These are phyloP conservation scores for Auricularia sp. DNA, from an alignment of 768 basidiomycete species.

Conservation along the genomic window DNA sequence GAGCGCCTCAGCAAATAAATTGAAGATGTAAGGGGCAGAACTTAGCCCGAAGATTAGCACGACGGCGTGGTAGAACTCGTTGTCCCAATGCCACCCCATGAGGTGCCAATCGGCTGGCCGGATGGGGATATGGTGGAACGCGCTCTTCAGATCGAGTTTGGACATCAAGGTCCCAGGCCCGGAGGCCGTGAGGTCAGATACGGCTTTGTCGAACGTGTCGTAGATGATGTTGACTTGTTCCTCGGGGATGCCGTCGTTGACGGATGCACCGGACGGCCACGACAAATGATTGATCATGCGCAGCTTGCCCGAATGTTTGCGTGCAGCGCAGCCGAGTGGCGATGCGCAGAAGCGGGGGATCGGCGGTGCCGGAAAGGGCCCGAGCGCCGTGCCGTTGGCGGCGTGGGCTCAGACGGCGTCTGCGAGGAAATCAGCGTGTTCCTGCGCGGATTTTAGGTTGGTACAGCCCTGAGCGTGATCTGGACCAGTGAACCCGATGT, in stretches of 20 bases:
- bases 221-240: conserved; percentile 21
- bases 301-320: neutral
- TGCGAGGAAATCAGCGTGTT: neutral
- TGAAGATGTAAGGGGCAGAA: conserved; percentile 31
- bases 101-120: conserved; percentile 22
- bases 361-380: neutral
- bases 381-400: neutral
- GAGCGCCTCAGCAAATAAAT: conserved; percentile 30
- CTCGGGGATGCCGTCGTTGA: conserved; percentile 12
- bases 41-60: conserved; percentile 26
- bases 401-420: neutral
- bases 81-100: conserved; percentile 24
- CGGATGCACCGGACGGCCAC: neutral
- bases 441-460: neutral
- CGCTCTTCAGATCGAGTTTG: conserved; percentile 29
- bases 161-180: conserved; percentile 23
- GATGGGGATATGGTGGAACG: conserved; percentile 29
- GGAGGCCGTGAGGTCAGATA: conserved; percentile 13
- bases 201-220: conserved; percentile 16
- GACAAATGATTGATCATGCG: neutral
- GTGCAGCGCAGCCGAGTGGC: neutral
- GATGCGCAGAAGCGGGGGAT: neutral
- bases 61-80: conserved; percentile 19
- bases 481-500: conserved; percentile 1
- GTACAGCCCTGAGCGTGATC: neutral